Evolutionary conservation across 768 basidiomycete species (phyloP).

Genomic region (Panaeolus cyanescens): DNA sequence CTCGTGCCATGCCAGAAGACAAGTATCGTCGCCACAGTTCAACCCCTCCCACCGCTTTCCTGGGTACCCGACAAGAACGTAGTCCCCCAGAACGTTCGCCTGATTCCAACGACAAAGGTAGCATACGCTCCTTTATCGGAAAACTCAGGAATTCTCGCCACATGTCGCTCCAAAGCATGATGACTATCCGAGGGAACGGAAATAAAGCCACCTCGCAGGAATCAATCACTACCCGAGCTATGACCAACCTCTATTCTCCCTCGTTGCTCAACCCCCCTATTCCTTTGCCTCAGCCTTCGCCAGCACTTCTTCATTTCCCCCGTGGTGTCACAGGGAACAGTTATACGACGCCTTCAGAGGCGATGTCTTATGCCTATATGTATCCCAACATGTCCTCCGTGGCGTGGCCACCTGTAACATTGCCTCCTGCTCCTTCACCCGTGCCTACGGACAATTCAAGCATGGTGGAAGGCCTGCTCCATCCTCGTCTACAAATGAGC

Average conservation of each 20-base stretch:
- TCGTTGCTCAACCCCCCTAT: neutral
- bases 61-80: neutral
- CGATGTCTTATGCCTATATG: neutral
- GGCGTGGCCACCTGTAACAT: slow-evolving; percentile 26
- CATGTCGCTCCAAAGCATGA: slow-evolving; percentile 12
- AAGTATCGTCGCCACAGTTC: slow-evolving; percentile 13
- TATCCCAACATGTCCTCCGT: neutral
- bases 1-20: slow-evolving; percentile 9
- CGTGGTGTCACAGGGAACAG: neutral
- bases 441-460: slow-evolving; percentile 28
- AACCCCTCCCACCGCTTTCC: slow-evolving; percentile 11
- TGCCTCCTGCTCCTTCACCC: slow-evolving; percentile 27
- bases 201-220: slow-evolving; percentile 6
- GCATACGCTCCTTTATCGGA: slow-evolving; percentile 17
- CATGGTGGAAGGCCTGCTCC: slow-evolving; percentile 30
- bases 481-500: slow-evolving; percentile 23
- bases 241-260: slow-evolving; percentile 13
- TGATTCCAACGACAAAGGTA: slow-evolving; percentile 15
- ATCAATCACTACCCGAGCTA: neutral
- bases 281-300: neutral
- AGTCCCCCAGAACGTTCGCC: slow-evolving; percentile 15
- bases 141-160: slow-evolving; percentile 16
- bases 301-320: neutral
- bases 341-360: neutral
- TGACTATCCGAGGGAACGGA: slow-evolving; percentile 7